phyloP scores from a whole-genome alignment of 371 early-diverging fungal species.

The Smittium mucronatum region DNA sequence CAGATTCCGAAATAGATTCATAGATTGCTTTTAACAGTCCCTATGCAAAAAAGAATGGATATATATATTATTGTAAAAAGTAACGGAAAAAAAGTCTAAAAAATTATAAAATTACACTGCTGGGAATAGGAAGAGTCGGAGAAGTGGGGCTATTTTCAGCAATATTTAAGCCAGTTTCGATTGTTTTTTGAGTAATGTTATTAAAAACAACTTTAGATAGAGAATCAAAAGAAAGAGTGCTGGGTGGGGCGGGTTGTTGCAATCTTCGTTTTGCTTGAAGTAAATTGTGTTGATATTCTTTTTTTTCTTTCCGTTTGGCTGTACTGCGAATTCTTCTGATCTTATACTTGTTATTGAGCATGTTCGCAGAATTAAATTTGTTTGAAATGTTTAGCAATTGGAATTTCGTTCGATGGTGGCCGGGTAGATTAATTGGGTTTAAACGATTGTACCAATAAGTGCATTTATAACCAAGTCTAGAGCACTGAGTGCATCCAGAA shows the following conservation, averaged over 20 bases:
- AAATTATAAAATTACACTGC: background rate
- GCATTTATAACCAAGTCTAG: background rate
- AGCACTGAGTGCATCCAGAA: background rate
- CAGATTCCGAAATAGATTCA: background rate
- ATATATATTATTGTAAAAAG: too few species aligned
- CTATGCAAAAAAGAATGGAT: too few species aligned
- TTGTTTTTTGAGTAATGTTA: background rate
- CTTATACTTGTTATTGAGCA: background rate
- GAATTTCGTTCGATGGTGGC: background rate
- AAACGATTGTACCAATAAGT: background rate
- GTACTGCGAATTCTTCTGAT: background rate
- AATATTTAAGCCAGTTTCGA: background rate
- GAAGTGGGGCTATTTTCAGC: background rate
- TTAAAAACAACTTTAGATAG: too few species aligned
- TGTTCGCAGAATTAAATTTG: background rate
- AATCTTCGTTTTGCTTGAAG: background rate
- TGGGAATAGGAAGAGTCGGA: background rate
- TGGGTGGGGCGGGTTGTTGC: too few species aligned
- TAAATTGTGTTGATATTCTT: background rate
- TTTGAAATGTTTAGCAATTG: background rate
- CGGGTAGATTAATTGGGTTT: background rate
- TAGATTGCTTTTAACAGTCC: background rate
- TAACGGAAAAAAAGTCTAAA: background rate
- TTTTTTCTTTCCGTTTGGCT: background rate
- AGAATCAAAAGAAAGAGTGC: too few species aligned